Evolutionary conservation across 2,329 filamentous ascomycete species (phyloP), one percentile per base, ranked within the genome.

Genomic region (Leptodontidium sp.): DNA sequence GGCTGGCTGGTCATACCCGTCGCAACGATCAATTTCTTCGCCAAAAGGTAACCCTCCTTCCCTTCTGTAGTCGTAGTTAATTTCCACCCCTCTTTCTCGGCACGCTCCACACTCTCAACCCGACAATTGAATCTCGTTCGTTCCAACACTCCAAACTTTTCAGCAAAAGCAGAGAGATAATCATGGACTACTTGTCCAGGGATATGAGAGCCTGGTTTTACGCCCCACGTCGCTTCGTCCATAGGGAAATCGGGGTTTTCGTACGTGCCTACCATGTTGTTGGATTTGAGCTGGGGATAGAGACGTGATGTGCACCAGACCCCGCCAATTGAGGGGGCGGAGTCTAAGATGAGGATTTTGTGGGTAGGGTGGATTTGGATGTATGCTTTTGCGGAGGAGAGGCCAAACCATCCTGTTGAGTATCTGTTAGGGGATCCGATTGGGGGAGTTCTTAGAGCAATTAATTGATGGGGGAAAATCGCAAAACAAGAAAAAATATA

Each of bases 161-260:
- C 79, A 1, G 84, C 84, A 72, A 86, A 90, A 4, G 85, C 82
- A 43, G 82, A 81, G 14, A 91, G 77, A 75, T 91, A 92, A 1
- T 80, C 74, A 72, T 89, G 83, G 65, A 90, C 78, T 1, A 85
- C 83, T 0, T 80, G 71, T 0, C 87, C 89, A 0, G 88, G 85
- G 59, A 92, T 87, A 75, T 91, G 88, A 64, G 89, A 77, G 8
- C 85, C 86, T 9, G 72, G 68, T 58, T 78, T 81, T 50, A 87
- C 78, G 0, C 81, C 82, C 73, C 86, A 89, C 0, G 80, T 83
- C 26, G 84, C 84, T 9, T 81, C 78, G 68, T 85, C 83, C 88
- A 94, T 90, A 21, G 91, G 90, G 70, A 92, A 93, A 74, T 93
- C 92, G 0, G 88, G 88, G 74, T 87, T 93, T 78, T 94, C 90